phyloP scores from a whole-genome alignment of 495 filamentous ascomycete species.

The Penicillium simplicissimum region DNA sequence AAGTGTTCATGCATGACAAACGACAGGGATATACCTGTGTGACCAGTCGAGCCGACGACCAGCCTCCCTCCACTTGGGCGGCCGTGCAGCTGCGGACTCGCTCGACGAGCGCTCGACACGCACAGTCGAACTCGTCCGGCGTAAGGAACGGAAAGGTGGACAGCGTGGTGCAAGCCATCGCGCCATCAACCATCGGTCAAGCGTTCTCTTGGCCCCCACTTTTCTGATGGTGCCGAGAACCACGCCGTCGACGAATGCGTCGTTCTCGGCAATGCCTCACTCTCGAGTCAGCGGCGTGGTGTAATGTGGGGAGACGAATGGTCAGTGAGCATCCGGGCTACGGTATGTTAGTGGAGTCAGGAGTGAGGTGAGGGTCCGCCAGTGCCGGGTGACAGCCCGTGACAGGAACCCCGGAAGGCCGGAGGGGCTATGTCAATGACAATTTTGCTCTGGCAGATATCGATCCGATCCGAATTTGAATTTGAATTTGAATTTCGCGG shows the following conservation, averaged over 20 bases:
- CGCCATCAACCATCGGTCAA: background rate
- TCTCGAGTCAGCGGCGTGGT: slow-evolving; percentile 4
- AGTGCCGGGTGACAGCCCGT: background rate
- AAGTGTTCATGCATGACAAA: background rate
- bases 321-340: background rate
- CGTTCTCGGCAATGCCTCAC: background rate
- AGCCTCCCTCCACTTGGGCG: slow-evolving; percentile 21
- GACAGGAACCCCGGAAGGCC: background rate
- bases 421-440: background rate
- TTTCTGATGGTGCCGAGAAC: slow-evolving; percentile 15
- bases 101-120: slow-evolving; percentile 58
- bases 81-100: slow-evolving; percentile 43
- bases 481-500: background rate
- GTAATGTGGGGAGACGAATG: slow-evolving; percentile 2
- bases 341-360: background rate
- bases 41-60: slow-evolving; percentile 34
- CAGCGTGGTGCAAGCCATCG: slow-evolving; percentile 26
- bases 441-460: slow-evolving; percentile 2
- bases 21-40: slow-evolving; percentile 37
- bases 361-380: background rate
- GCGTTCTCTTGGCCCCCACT: background rate
- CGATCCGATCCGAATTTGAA: background rate
- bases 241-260: slow-evolving; percentile 27
- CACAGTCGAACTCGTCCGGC: slow-evolving; percentile 58
- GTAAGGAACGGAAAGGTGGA: slow-evolving; percentile 56